Conservation (phyloP, 2,329 filamentous ascomycete species). For the Thermothelomyces thermophilus region DNA sequence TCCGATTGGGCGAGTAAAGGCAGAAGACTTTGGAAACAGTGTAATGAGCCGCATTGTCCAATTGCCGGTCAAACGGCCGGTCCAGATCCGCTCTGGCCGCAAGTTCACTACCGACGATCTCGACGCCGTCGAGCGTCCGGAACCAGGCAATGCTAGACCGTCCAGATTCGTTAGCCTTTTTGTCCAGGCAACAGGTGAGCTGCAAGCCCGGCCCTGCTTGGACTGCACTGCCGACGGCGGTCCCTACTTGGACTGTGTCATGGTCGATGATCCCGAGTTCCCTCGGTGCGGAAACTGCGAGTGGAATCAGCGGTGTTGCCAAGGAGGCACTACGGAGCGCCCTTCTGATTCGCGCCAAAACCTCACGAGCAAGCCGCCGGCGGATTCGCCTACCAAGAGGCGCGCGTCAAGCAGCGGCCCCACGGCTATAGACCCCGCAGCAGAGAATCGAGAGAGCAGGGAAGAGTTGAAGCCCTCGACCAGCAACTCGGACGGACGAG, state of each 20-base stretch:
- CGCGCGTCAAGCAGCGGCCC: slow-evolving; percentile 17
- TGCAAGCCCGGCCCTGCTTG: slow-evolving; percentile 35
- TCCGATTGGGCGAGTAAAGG: slow-evolving; percentile 33
- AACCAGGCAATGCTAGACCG: slow-evolving; percentile 33
- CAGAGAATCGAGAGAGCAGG: background rate
- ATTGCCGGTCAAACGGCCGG: slow-evolving; percentile 33
- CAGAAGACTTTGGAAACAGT: slow-evolving; percentile 35
- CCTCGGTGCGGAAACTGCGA: slow-evolving; percentile 46
- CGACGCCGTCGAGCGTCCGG: slow-evolving; percentile 35
- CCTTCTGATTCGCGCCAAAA: slow-evolving; percentile 6
- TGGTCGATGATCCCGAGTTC: slow-evolving; percentile 37
- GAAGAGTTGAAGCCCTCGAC: background rate
- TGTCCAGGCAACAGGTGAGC: slow-evolving; percentile 43
- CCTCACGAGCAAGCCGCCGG: background rate
- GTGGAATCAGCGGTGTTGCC: slow-evolving; percentile 37
- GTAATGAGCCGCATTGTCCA: slow-evolving; percentile 34
- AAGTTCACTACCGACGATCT: slow-evolving; percentile 37
- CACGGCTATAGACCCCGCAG: slow-evolving; percentile 20
- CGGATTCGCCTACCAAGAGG: background rate
- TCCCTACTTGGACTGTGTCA: slow-evolving; percentile 40
- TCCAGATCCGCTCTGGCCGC: slow-evolving; percentile 37
- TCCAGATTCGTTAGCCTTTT: slow-evolving; percentile 43
- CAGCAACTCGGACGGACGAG: background rate
- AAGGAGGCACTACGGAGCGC: slow-evolving; percentile 15
- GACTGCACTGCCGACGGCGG: slow-evolving; percentile 39